Base-by-base conservation (phyloP, 768 basidiomycete genomes). In the Psilocybe azurescens region DNA sequence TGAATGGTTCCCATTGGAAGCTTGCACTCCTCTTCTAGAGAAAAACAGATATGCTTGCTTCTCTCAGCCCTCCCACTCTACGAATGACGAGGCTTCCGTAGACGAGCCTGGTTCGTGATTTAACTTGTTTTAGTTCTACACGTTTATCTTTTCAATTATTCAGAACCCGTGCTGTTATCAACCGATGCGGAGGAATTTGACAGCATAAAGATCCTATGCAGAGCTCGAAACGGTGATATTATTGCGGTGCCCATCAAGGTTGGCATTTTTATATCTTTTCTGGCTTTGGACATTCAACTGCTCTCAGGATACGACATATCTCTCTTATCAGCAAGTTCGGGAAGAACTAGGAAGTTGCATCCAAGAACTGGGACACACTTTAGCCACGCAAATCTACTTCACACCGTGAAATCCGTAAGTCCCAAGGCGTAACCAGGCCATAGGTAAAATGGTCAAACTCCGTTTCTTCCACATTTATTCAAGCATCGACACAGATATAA, bases 31-130 rank as follows among this genome's bases (percentile, higher is more conserved):
- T 0, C 67, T 87, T n/a, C 79, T 99, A 8, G 87, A 94, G 36
- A 78, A 78, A 65, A 76, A 87, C 69, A 82, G 86, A 72, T 92
- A 93, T 72, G 87, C 86, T 24, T 84, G 81, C 67, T 96, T 90
- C 72, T 86, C 88, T 16, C 74, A 83, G 46, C 88, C 86, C n/a
- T 80, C 83, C 36, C 83, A 83, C 62, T 90, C 86, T 1, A 74
- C 70, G 51, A 72, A 75, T 32, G 70, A 75, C 18, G 70, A 67
- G 61, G 58, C 68, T n/a, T 36, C 62, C 53, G 32, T 51, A 36
- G 64, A 70, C 67, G 41, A 30, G 20, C 20, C 48, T 50, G 33
- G 33, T 33, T 38, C 2, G 52, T 33, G 14, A 53, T 32, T 29
- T 5, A 38, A 14, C 3, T 11, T 13, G 20, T 13, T 28, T 41